Evolutionary conservation across 371 early-diverging fungal species (phyloP).

Genomic region (Rhizopus stolonifer): DNA sequence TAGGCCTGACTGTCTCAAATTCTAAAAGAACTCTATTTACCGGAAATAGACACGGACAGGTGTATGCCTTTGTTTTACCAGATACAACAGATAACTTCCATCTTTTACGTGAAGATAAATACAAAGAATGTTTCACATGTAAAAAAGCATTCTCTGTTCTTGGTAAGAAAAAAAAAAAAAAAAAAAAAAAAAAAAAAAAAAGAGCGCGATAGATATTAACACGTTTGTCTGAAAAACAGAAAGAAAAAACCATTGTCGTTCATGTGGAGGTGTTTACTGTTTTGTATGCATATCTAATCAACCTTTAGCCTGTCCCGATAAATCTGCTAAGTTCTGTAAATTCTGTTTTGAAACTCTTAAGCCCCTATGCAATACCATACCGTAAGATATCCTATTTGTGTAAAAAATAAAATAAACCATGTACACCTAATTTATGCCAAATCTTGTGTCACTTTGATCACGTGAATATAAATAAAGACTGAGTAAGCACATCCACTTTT

Average conservation of each 20-base stretch:
- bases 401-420: no score
- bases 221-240: no score
- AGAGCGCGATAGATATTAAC: no score
- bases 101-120: conserved; percentile 57
- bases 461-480: neutral
- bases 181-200: no score
- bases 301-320: conserved; percentile 28
- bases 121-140: conserved; percentile 63
- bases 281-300: conserved; percentile 27
- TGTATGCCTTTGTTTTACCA: conserved; percentile 65
- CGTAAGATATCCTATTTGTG: no score
- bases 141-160: conserved; percentile 57
- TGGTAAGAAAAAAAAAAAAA: conserved; percentile 30
- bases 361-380: no score
- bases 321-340: conserved; percentile 36
- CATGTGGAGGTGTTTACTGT: conserved; percentile 45
- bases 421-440: no score
- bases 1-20: conserved; percentile 27
- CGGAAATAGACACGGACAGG: conserved; percentile 62
- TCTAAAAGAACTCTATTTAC: conserved; percentile 57
- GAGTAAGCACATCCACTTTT: neutral
- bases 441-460: neutral
- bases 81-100: conserved; percentile 70
- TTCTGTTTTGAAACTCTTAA: conserved; percentile 16
- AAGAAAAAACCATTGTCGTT: conserved; percentile 40